A percentile compares a stretch with the other conserved stretches of the same genome.
Conservation (phyloP, 768 basidiomycete species). For the Boletales sp. region DNA sequence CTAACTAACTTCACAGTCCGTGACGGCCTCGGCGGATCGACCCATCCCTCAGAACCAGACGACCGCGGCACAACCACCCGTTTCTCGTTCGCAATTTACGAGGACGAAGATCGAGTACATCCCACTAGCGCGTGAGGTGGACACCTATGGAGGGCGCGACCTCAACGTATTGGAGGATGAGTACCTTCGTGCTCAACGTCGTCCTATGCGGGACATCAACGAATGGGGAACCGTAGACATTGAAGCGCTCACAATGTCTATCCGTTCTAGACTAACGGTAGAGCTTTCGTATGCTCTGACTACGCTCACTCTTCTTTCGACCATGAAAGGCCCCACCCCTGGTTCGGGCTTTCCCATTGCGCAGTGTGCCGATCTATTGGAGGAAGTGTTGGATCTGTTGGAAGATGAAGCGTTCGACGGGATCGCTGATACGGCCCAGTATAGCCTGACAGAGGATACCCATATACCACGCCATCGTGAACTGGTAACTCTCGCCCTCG, state of each 20-base stretch:
- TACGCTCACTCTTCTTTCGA: slow-evolving; percentile 77
- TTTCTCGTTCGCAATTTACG: slow-evolving; percentile 46
- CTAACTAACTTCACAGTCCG: slow-evolving; percentile 14
- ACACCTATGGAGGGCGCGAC: slow-evolving; percentile 81
- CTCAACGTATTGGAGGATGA: slow-evolving; percentile 64
- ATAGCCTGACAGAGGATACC: slow-evolving; percentile 26
- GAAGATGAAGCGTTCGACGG: slow-evolving; percentile 75
- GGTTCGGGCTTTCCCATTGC: slow-evolving; percentile 66
- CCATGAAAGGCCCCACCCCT: slow-evolving; percentile 62
- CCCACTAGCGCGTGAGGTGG: slow-evolving; percentile 71
- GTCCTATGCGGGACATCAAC: slow-evolving; percentile 66
- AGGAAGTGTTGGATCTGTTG: slow-evolving; percentile 83
- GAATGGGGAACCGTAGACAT: slow-evolving; percentile 91
- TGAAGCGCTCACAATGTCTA: slow-evolving; percentile 88
- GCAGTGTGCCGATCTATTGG: slow-evolving; percentile 76
- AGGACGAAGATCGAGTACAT: slow-evolving; percentile 87
- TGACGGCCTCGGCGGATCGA: slow-evolving; percentile 17
- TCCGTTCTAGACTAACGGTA: slow-evolving; percentile 78
- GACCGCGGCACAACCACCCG: slow-evolving; percentile 28
- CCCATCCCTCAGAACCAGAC: slow-evolving; percentile 19
- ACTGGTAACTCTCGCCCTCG: slow-evolving; percentile 54
- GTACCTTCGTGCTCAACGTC: slow-evolving; percentile 45
- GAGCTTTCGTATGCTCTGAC: slow-evolving; percentile 92
- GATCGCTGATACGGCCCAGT: slow-evolving; percentile 32
- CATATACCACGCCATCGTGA: slow-evolving; percentile 62